Conservation (phyloP, 1,139 yeast species). For the Zygoascus sp. region DNA sequence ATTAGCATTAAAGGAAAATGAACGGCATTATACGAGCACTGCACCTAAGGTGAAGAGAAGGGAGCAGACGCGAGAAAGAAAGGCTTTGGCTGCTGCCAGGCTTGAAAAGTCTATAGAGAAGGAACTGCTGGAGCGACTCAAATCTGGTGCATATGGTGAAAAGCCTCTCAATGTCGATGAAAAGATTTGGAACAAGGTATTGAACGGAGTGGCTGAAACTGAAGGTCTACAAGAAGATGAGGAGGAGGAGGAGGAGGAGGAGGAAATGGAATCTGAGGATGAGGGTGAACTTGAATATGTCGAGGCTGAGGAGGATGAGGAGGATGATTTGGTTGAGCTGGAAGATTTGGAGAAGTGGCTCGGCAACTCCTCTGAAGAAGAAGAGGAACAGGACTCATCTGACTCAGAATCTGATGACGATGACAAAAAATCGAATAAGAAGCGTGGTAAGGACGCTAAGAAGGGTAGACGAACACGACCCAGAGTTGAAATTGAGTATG, state of each 20-base stretch:
- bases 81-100: conserved; percentile 94
- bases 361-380: conserved; percentile 26
- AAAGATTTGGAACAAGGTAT: conserved; percentile 88
- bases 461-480: conserved; percentile 45
- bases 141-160: conserved; percentile 97
- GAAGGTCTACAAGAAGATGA: conserved; percentile 60
- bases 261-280: conserved; percentile 43
- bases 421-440: conserved; percentile 22
- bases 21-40: conserved; percentile 85
- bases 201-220: conserved; percentile 63
- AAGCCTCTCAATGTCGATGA: conserved; percentile 96
- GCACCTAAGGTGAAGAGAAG: conserved; percentile 93
- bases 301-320: conserved; percentile 68
- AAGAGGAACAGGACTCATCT: conserved; percentile 29
- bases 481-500: conserved; percentile 78
- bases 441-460: conserved; percentile 34
- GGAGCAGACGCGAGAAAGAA: conserved; percentile 90
- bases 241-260: conserved; percentile 59
- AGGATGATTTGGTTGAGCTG: conserved; percentile 31
- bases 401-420: conserved; percentile 38
- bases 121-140: conserved; percentile 86
- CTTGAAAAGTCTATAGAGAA: conserved; percentile 95
- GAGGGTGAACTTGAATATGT: conserved; percentile 78
- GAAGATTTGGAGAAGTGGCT: conserved; percentile 34
- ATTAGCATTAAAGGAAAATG: conserved; percentile 84